Percentiles rank a stretch among this genome's conserved stretches.
phyloP scores from a whole-genome alignment of 176 grass and related monocot species.

The Ensete ventricosum region DNA sequence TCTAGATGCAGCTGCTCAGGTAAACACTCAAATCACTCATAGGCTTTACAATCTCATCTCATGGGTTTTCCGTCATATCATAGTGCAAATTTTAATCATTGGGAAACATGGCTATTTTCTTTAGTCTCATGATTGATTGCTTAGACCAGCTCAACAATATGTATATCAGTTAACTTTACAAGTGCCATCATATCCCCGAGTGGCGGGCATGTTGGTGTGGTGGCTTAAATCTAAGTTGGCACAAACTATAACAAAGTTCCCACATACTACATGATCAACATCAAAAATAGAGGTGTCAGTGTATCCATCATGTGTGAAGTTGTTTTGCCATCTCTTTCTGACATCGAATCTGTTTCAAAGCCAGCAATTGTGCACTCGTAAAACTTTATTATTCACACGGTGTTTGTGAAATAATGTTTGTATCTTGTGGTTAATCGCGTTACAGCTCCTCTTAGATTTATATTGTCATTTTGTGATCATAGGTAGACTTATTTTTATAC shows the following conservation, averaged over 20 bases:
- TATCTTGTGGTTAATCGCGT: too few species aligned
- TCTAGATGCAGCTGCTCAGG: constrained; percentile 11
- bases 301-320: not conserved
- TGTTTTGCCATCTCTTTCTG: not conserved
- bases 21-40: not conserved
- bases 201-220: not conserved
- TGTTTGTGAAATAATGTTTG: too few species aligned
- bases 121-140: not conserved
- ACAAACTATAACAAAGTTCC: not conserved
- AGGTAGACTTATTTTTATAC: not conserved
- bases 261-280: not conserved
- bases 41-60: not conserved
- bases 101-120: not conserved
- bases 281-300: not conserved
- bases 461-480: not conserved
- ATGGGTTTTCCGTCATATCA: not conserved
- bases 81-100: not conserved
- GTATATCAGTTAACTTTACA: not conserved
- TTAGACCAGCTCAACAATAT: not conserved
- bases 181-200: not conserved
- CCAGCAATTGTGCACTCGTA: not conserved
- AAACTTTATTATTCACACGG: not conserved
- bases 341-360: not conserved
- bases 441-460: not conserved
- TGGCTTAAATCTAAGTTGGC: not conserved